A percentile compares a stretch with the other conserved stretches of the same genome.
These are phyloP conservation scores for Penicillium psychrosexuale DNA, from an alignment of 2,329 filamentous ascomycete genomes.

Conservation along the genomic window DNA sequence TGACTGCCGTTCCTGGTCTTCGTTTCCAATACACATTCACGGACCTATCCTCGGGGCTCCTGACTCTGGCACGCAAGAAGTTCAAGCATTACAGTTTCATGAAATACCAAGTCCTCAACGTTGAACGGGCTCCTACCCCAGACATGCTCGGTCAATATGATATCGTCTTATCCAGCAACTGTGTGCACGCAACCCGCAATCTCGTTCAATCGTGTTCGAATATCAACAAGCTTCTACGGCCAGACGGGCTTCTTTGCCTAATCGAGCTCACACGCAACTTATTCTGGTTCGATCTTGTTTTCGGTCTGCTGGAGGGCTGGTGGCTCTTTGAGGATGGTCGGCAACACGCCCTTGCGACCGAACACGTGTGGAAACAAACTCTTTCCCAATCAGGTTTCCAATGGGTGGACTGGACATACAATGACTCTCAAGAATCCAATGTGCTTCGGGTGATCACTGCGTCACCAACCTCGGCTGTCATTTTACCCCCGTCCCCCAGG, in stretches of 20 bases:
- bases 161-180: conserved; percentile 29
- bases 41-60: conserved; percentile 31
- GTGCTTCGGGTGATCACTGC: conserved; percentile 7
- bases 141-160: conserved; percentile 15
- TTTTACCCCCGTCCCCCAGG: neutral
- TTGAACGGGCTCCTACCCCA: conserved; percentile 12
- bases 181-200: conserved; percentile 30
- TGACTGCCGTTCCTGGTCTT: conserved; percentile 15
- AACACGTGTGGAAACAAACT: conserved; percentile 20
- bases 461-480: neutral
- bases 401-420: conserved; percentile 9
- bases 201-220: conserved; percentile 12
- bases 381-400: conserved; percentile 11
- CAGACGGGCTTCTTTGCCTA: conserved; percentile 27
- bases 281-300: conserved; percentile 33
- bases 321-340: conserved; percentile 35
- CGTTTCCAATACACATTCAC: conserved; percentile 36
- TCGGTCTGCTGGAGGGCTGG: conserved; percentile 38
- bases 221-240: conserved; percentile 22
- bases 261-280: conserved; percentile 30
- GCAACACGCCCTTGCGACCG: conserved; percentile 17
- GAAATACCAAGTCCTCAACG: conserved; percentile 7
- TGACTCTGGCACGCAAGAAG: conserved; percentile 24
- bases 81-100: conserved; percentile 21
- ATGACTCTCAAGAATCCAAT: conserved; percentile 1